Evolutionary conservation across 2,329 filamentous ascomycete species (phyloP).

Genomic region (Verticillium longisporum): DNA sequence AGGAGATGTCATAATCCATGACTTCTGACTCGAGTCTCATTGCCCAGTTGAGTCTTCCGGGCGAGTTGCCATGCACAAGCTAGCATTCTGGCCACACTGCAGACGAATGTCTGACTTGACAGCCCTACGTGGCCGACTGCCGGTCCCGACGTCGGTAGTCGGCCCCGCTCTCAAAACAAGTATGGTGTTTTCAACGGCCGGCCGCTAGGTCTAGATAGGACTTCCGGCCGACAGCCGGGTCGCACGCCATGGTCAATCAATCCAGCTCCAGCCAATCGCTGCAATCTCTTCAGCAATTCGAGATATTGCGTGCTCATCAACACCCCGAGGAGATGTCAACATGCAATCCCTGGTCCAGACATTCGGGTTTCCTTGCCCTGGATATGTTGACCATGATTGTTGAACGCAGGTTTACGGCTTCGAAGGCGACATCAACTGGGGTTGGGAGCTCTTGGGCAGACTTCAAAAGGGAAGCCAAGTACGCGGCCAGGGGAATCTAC

Average conservation of each 20-base stretch:
- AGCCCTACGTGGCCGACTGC: background rate
- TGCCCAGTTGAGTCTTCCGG: background rate
- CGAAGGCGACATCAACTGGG: background rate
- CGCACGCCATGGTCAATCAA: background rate
- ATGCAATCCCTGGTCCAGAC: background rate
- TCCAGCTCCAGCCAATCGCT: background rate
- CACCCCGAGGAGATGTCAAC: background rate
- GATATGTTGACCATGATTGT: background rate
- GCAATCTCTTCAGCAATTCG: background rate
- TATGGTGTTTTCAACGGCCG: background rate
- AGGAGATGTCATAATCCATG: background rate
- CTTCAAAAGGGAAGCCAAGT: background rate
- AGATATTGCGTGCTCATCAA: background rate
- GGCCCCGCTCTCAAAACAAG: slow-evolving; percentile 2
- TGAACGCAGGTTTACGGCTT: background rate
- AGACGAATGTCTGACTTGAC: background rate
- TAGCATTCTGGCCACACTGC: background rate
- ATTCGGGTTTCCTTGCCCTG: background rate
- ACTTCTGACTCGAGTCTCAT: background rate
- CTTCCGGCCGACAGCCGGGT: slow-evolving; percentile 5
- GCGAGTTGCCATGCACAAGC: background rate
- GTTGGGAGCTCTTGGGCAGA: background rate
- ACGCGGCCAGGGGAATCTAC: background rate
- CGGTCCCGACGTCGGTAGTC: slow-evolving; percentile 5
- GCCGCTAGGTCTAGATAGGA: background rate